Evolutionary conservation across 176 grass and related monocot genomes (phyloP), one percentile per base, ranked within the genome.

Genomic region (Otatea glauca): DNA sequence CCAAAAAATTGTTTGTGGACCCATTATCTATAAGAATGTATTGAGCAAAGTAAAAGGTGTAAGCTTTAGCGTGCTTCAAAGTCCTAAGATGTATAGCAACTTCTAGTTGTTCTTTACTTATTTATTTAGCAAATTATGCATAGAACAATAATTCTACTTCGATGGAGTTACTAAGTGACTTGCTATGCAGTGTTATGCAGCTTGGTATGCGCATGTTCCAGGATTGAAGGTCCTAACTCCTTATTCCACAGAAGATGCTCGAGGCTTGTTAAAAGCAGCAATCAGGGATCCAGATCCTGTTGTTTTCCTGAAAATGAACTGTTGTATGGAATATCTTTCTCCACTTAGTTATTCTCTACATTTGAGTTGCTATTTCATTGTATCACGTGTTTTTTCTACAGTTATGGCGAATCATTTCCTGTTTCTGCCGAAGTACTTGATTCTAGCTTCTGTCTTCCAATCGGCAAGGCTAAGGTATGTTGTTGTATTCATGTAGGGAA

Each of bases 291-390:
- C 93, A 53, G 96, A 99, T 73, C 96, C 96, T 71, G 96, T 99
- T 84, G 83, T 99, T 86, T 99, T 99, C 84, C 82, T 99, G 68
- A 99, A 93, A 99, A 99, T 84, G 96, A 99, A 82, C 43, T 99
- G 29, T 80, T 99, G 96, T 99, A 96, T 65, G 93, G 32, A 80
- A 70, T 85, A 55, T 62, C 42, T 83, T 61, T 4, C 34, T 27
- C 14, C 16, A 4, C 65, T 27, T 8, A 18, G 4, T 35, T 86
- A 16, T 24, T 25, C 41, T 59, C 14, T 76, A 51, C 66, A 79
- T 67, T 56, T 38, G n/a, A 78, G 48, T 56, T 86, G 50, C 13
- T 21, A 29, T 80, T 54, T 75, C 34, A 83, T 78, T 34, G 3
- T 51, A 42, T 44, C 7, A 41, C 23, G 20, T 81, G 21, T 69